Conservation (phyloP, 129 eudicot species). For the Helianthus tuberosus region DNA sequence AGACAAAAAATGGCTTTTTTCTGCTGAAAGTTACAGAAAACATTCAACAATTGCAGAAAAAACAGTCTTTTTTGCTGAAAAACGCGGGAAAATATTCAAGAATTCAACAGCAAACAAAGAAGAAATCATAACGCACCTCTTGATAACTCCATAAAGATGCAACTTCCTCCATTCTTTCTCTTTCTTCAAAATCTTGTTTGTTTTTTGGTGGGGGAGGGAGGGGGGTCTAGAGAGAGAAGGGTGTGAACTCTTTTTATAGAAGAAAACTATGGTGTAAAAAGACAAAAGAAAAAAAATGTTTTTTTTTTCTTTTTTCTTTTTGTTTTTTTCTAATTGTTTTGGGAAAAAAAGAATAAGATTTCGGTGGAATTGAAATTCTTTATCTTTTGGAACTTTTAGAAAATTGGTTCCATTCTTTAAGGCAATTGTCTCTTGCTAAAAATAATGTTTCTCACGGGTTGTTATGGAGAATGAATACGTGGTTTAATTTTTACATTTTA, state of each 20-base stretch:
- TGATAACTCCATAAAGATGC: conserved; percentile 71
- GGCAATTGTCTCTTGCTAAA: conserved; percentile 38
- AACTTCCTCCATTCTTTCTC: conserved; percentile 54
- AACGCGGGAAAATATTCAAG: conserved; percentile 2
- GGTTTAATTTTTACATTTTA: conserved; percentile 29
- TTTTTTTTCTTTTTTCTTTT: neutral
- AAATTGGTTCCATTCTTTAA: conserved; percentile 30
- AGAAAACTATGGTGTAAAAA: conserved; percentile 28
- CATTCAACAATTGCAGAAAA: conserved; percentile 14
- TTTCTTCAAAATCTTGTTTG: conserved; percentile 23
- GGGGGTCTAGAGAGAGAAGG: conserved; percentile 36
- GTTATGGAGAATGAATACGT: conserved; percentile 23
- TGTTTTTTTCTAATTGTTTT: neutral
- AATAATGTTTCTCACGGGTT: conserved; percentile 25
- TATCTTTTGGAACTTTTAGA: neutral
- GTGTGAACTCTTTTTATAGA: conserved; percentile 50
- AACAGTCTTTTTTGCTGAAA: conserved; percentile 8
- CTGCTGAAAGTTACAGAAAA: neutral
- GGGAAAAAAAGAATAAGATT: neutral
- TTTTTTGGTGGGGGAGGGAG: conserved; percentile 26
- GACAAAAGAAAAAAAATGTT: conserved; percentile 29
- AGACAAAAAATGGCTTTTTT: conserved; percentile 5
- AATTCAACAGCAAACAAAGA: conserved; percentile 13
- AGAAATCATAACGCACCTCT: conserved; percentile 57
- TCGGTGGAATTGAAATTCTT: conserved; percentile 26